Conservation (phyloP, 495 filamentous ascomycete genomes). For the Polyplosphaeria fusca region DNA sequence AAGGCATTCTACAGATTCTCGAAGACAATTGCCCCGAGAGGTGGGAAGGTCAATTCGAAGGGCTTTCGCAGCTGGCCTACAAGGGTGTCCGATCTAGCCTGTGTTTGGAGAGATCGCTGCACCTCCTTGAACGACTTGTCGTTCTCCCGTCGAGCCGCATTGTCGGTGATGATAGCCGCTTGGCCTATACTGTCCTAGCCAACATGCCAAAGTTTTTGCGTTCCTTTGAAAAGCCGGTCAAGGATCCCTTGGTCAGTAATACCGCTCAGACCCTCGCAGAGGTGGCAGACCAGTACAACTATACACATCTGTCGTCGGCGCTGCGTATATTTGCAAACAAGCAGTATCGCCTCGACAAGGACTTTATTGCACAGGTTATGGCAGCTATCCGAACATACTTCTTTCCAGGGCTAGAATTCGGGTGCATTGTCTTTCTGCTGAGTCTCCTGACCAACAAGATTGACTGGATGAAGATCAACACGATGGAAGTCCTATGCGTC, state of each 20-base stretch:
- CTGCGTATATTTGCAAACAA: constrained; percentile 68
- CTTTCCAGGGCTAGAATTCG: constrained; percentile 79
- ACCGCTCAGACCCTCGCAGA: constrained; percentile 67
- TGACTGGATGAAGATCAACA: constrained; percentile 85
- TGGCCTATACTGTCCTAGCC: constrained; percentile 80
- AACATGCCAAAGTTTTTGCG: constrained; percentile 87
- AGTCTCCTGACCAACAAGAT: constrained; percentile 84
- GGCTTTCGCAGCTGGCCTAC: constrained; percentile 78
- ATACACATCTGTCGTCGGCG: constrained; percentile 53
- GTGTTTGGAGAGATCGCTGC: constrained; percentile 72
- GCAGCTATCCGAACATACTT: constrained; percentile 73
- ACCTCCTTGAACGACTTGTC: constrained; percentile 72
- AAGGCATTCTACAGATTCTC: constrained; percentile 62
- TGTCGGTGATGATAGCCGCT: constrained; percentile 73
- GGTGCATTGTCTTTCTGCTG: constrained; percentile 83
- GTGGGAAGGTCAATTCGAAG: constrained; percentile 89
- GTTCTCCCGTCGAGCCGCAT: constrained; percentile 75
- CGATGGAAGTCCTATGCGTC: constrained; percentile 82
- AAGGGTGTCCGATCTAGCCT: constrained; percentile 87
- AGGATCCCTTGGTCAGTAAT: constrained; percentile 53
- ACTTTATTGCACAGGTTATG: constrained; percentile 74
- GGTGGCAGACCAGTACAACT: constrained; percentile 67
- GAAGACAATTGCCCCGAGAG: constrained; percentile 74
- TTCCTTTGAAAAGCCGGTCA: constrained; percentile 64
- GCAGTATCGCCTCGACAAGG: constrained; percentile 65